phyloP scores from a whole-genome alignment of 495 filamentous ascomycete species.

The Cercophora scortea region DNA sequence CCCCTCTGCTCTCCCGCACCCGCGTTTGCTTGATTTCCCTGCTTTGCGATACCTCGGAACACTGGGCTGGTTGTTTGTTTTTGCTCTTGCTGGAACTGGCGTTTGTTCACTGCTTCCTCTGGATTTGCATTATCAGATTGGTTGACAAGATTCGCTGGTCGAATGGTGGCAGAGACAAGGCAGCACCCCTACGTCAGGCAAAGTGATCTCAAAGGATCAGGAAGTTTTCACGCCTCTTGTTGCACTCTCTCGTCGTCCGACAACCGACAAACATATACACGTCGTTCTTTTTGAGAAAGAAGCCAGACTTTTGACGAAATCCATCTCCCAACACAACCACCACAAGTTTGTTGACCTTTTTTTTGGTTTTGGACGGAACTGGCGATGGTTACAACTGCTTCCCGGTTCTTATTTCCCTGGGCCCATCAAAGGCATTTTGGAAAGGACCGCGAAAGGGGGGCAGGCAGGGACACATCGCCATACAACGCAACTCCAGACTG shows the following conservation, averaged over 20 bases:
- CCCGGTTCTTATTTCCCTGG: neutral
- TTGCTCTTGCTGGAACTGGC: conserved; percentile 17
- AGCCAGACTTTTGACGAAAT: neutral
- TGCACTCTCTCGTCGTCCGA: conserved; percentile 6
- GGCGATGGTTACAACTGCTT: neutral
- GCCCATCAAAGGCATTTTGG: neutral
- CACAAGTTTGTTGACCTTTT: neutral
- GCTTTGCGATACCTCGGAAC: conserved; percentile 16
- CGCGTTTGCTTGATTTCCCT: conserved; percentile 14
- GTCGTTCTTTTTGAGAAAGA: conserved; percentile 7
- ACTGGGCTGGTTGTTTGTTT: conserved; percentile 19
- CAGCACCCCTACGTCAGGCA: neutral
- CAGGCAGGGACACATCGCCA: neutral
- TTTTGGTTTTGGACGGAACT: neutral
- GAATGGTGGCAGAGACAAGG: conserved; percentile 1
- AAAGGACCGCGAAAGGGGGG: neutral
- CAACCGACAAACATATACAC: conserved; percentile 7
- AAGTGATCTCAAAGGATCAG: neutral
- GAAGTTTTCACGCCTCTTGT: neutral
- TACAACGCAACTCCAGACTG: neutral
- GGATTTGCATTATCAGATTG: conserved; percentile 8
- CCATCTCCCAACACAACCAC: neutral
- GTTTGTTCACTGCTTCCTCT: conserved; percentile 11
- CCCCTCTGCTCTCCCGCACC: conserved; percentile 15
- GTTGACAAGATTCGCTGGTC: conserved; percentile 7